These are phyloP conservation scores for Colletotrichum eremochloae DNA, from an alignment of 2,329 filamentous ascomycete species.

Conservation along the genomic window DNA sequence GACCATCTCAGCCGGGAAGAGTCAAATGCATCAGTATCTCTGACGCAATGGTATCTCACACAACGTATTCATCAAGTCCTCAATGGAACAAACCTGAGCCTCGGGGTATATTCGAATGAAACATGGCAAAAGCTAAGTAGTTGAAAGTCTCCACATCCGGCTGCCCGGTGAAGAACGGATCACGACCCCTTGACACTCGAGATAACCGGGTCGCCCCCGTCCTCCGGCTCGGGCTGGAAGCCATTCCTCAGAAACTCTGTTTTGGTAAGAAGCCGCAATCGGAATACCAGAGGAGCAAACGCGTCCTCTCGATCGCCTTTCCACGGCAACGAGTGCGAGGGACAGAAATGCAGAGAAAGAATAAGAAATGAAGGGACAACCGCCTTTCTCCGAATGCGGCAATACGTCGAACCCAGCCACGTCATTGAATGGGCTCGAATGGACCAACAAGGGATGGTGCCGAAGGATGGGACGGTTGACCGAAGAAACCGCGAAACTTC, in stretches of 20 bases:
- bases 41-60: neutral
- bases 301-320: neutral
- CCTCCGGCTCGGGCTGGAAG: neutral
- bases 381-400: neutral
- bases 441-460: neutral
- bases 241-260: neutral
- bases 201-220: neutral
- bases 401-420: neutral
- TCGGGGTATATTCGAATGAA: neutral
- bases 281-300: neutral
- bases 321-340: neutral
- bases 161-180: neutral
- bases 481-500: neutral
- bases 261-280: too few relatives aligned
- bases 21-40: neutral
- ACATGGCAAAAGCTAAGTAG: neutral
- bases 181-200: neutral
- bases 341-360: neutral
- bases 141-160: neutral
- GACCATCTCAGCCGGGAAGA: neutral
- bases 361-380: neutral
- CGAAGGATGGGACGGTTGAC: conserved; percentile 10
- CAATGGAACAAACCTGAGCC: neutral
- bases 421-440: conserved; percentile 3
- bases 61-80: neutral